Evolutionary conservation across 495 filamentous ascomycete genomes (phyloP), one percentile per base, ranked within the genome.

Genomic region (Sabuloglossum arenarium): DNA sequence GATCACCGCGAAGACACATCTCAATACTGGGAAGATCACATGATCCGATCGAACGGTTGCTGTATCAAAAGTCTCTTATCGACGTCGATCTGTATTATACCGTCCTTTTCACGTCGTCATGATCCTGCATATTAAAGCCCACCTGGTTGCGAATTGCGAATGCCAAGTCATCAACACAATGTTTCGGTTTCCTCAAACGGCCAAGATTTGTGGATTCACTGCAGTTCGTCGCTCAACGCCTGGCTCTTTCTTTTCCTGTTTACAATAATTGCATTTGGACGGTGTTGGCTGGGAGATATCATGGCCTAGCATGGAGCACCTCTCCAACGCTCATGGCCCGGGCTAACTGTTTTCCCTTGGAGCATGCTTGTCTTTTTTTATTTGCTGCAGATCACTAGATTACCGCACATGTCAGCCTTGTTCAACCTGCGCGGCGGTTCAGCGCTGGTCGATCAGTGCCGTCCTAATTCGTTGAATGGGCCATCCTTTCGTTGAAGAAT

Each of bases 381-480:
- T 62, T 60, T 60, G 58, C n/a, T 49, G 45, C 45, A 49, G 45
- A 16, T 25, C 45, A 49, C 45, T 49, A 24, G 14, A 49, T 58
- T 64, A 6, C 31, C 51, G 64, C 63, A 65, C 61, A 63, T 59
- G 46, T 59, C 59, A 45, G 54, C 58, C 32, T 39, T 37, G 23
- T 27, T 49, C 45, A 49, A 49, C 45, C 45, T 49, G 45, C 45
- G 59, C 64, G 65, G 66, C 64, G 66, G 66, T 61, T 73, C 71
- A 78, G 76, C 78, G 78, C 80, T 76, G 78, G 78, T 80, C 78
- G 75, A 76, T 63, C 50, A 66, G 66, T 70, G 70, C 69, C 72
- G 71, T 71, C 34, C 69, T 73, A 73, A 72, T 73, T 67, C 52
- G 57, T 58, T 59, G 16, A 43, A 53, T 53, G 12, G 42, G 54